Conservation (phyloP, 73 alveolate genomes). For the Durusdinium trenchii region DNA sequence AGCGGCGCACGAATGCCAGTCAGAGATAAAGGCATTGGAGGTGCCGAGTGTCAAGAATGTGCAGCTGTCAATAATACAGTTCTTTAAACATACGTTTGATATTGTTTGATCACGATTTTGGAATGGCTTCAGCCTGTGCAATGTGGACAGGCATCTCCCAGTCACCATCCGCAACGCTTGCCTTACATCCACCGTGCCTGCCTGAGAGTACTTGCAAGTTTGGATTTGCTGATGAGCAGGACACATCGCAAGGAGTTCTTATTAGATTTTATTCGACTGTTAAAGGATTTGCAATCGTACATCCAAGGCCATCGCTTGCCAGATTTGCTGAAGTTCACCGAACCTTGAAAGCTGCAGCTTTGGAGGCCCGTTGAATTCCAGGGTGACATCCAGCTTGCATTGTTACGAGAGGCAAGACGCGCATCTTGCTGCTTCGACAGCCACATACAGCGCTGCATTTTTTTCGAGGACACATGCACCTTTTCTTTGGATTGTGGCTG, state of each 20-base stretch:
- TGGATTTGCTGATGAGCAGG: background rate
- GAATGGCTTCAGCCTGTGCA: background rate
- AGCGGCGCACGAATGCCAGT: background rate
- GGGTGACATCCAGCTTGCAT: background rate
- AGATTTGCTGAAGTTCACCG: slow-evolving; percentile 77
- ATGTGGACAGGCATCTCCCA: background rate
- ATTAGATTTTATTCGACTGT: background rate
- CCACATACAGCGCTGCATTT: slow-evolving; percentile 86
- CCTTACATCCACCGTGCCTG: slow-evolving; percentile 37
- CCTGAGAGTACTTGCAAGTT: background rate
- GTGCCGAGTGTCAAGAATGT: no score
- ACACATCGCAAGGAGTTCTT: no score
- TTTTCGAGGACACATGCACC: slow-evolving; percentile 59
- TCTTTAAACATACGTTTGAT: background rate
- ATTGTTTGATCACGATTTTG: background rate
- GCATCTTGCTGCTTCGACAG: slow-evolving; percentile 94
- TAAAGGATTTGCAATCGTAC: background rate
- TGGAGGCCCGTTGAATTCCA: slow-evolving; percentile 39
- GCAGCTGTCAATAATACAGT: background rate
- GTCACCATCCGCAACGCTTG: slow-evolving; percentile 31
- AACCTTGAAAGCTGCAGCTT: slow-evolving; percentile 55
- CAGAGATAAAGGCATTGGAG: background rate
- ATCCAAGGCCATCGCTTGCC: slow-evolving; percentile 54
- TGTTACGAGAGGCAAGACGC: slow-evolving; percentile 20
- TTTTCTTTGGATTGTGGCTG: background rate